phyloP scores from a whole-genome alignment of 2,329 filamentous ascomycete species.

The Venturia pyrina region DNA sequence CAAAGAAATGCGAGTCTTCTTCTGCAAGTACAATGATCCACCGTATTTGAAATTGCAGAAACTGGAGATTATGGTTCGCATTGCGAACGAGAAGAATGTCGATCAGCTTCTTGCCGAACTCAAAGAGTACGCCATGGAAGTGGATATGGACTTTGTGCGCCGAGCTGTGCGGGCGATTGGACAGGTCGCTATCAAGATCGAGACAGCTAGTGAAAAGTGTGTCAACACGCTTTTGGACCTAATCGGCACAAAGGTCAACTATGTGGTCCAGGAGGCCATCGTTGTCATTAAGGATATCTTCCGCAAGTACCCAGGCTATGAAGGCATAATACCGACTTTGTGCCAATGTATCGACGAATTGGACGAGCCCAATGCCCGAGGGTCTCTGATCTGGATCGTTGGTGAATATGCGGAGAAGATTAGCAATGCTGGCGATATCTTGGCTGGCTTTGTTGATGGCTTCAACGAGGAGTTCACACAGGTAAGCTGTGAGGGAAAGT shows the following conservation, averaged over 20 bases:
- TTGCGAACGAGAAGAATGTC: constrained; percentile 93
- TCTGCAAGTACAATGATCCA: constrained; percentile 99
- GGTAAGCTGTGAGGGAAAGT: constrained; percentile 37
- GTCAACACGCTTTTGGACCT: constrained; percentile 88
- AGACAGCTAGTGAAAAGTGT: constrained; percentile 87
- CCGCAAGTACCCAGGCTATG: constrained; percentile 93
- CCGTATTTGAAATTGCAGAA: constrained; percentile 97
- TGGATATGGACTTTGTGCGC: constrained; percentile 97
- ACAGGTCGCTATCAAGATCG: constrained; percentile 97
- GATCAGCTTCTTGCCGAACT: constrained; percentile 89
- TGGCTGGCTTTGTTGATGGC: constrained; percentile 81
- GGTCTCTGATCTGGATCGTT: constrained; percentile 94
- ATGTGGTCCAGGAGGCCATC: constrained; percentile 95
- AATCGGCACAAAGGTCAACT: constrained; percentile 96
- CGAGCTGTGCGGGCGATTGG: constrained; percentile 93
- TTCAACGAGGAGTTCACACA: constrained; percentile 97
- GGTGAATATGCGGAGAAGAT: constrained; percentile 99
- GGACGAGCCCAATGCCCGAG: constrained; percentile 85
- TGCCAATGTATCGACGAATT: constrained; percentile 96
- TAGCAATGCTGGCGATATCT: constrained; percentile 91
- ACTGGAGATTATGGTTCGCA: constrained; percentile 97
- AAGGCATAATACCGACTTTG: constrained; percentile 92
- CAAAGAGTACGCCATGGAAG: constrained; percentile 95
- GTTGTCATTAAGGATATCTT: constrained; percentile 99
- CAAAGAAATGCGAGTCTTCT: constrained; percentile 96